Evolutionary conservation across 2,329 filamentous ascomycete genomes (phyloP), one percentile per base, ranked within the genome.

Genomic region (Neofusicoccum umdonicola): DNA sequence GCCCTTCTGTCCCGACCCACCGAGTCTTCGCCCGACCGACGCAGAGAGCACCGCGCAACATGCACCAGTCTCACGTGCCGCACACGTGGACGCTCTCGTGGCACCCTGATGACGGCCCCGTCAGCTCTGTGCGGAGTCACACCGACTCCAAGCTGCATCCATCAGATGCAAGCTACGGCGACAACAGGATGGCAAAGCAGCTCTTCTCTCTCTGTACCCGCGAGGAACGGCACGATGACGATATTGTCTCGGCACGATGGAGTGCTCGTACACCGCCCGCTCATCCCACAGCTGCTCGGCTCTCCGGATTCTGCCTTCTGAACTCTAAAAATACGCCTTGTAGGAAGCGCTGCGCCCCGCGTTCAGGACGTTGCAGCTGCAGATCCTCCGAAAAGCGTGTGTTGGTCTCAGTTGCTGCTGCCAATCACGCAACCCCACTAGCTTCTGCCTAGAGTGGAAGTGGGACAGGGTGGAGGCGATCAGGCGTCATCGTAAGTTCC

Each of bases 371-470:
- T 45, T 35, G 39, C 56, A 60, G 56, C 42, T 60, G 56, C 56
- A 60, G 56, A 60, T 60, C 56, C 39, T 22, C 27, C 15, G 41
- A 45, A 17, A 15, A 45, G 15, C 41, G 56, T 47, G 41, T 58
- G 56, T 60, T 60, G 56, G 56, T 47, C 42, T 47, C 56, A 60
- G 42, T 19, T 35, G 17, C 9, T 35, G 31, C 27, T 9, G 31
- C 56, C 56, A 60, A 60, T 60, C 56, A 47, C 31, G n/a, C 56
- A 22, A 47, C 34, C 6, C 13, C 56, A 35, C 41, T 37, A 47
- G 31, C 27, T 48, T 60, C 56, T 60, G 56, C 56, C 56, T 60
- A n/a, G 56, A 47, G 56, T 9, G 42, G n/a, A 60, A 11, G 56
- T 60, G 56, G 56, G 56, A 60, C 56, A 22, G n/a, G 9, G 56